These are phyloP conservation scores for Euclidium syriacum DNA, from an alignment of 345 rosid genomes.

Conservation along the genomic window DNA sequence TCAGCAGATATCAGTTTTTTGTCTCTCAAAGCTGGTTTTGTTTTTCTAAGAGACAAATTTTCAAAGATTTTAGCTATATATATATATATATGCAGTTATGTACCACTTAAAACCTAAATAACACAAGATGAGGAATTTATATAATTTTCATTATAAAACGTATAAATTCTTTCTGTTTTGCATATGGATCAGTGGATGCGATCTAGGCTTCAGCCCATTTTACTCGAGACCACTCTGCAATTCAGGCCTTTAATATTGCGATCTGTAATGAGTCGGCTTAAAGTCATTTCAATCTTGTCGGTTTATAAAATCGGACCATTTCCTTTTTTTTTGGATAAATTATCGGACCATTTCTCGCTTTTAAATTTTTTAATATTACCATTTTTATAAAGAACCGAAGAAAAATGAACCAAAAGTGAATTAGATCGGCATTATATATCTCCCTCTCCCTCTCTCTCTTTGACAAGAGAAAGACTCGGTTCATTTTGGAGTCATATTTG, in stretches of 20 bases:
- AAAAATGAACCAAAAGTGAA: not conserved
- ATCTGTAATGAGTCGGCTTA: too few species aligned
- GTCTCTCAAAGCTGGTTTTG: slow-evolving; percentile 1
- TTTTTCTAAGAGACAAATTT: not conserved
- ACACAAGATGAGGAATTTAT: not conserved
- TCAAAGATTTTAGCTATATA: not conserved
- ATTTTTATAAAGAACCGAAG: not conserved
- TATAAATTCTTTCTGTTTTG: not conserved
- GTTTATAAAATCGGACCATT: too few species aligned
- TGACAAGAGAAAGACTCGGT: not conserved
- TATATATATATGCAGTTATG: not conserved
- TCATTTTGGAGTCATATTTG: slow-evolving; percentile 1
- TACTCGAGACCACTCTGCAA: too few species aligned
- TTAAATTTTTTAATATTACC: not conserved
- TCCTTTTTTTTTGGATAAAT: too few species aligned
- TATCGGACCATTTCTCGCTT: not conserved
- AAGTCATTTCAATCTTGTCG: too few species aligned
- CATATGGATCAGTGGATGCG: not conserved
- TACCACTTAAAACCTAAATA: not conserved
- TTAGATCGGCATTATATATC: too few species aligned
- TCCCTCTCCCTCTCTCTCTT: too few species aligned
- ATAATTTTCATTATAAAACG: not conserved
- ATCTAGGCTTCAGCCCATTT: too few species aligned
- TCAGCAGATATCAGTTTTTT: slow-evolving; percentile 13
- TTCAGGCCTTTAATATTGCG: too few species aligned